Conservation (phyloP, 2,329 filamentous ascomycete genomes). For the Xylariaceae sp. region DNA sequence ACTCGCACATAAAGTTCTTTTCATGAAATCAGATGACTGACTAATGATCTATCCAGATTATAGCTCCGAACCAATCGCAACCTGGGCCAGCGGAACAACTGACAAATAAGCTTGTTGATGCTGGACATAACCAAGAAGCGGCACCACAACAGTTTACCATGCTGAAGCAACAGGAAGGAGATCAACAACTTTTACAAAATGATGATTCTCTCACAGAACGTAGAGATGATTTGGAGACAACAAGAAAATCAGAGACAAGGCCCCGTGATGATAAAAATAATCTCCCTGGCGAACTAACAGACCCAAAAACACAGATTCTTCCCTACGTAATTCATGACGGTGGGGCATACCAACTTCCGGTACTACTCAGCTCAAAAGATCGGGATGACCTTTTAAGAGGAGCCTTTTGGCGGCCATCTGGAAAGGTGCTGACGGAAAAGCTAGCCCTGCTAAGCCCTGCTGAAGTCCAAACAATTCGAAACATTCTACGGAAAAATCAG, state of each 20-base stretch:
- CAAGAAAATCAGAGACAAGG: not conserved
- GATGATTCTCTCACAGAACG: not conserved
- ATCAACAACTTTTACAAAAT: too few relatives aligned
- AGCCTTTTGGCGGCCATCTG: not conserved
- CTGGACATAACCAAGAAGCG: too few relatives aligned
- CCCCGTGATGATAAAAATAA: too few relatives aligned
- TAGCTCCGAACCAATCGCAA: too few relatives aligned
- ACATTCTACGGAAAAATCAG: slow-evolving; percentile 1
- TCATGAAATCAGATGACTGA: too few relatives aligned
- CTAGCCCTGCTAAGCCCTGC: slow-evolving; percentile 2
- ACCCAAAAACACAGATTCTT: not conserved
- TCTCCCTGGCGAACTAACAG: not conserved
- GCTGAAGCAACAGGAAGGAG: too few relatives aligned
- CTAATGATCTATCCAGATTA: too few relatives aligned
- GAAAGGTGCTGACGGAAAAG: slow-evolving; percentile 1
- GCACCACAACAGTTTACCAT: too few relatives aligned
- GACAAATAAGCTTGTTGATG: too few relatives aligned
- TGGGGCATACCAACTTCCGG: slow-evolving; percentile 11
- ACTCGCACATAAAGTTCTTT: too few relatives aligned
- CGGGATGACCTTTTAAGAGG: not conserved
- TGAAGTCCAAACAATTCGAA: slow-evolving; percentile 3
- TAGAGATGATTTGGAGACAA: not conserved
- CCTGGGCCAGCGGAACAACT: too few relatives aligned
- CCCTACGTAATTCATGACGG: slow-evolving; percentile 9
- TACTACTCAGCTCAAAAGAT: not conserved